These are phyloP conservation scores for Aspergillus spinulosporus DNA, from an alignment of 2,329 filamentous ascomycete species.

Conservation along the genomic window DNA sequence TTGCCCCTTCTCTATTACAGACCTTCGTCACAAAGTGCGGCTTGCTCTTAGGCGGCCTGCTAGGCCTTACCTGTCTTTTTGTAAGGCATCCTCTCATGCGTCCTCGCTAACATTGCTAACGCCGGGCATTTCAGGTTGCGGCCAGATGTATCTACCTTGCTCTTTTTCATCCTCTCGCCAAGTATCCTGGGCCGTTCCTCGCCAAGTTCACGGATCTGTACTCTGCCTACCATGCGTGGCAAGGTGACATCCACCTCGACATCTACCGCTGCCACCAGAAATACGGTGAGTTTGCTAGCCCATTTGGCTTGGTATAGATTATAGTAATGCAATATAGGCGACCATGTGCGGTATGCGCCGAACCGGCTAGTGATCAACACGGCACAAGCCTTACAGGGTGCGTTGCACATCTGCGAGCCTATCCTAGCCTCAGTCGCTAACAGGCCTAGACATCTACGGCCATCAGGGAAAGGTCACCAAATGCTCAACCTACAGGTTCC, in stretches of 20 bases:
- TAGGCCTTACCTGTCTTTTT: too few relatives aligned
- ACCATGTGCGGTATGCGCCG: background rate
- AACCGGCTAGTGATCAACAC: background rate
- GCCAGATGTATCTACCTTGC: background rate
- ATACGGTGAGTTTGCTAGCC: background rate
- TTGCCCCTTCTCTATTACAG: too few relatives aligned
- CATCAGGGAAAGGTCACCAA: background rate
- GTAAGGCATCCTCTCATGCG: too few relatives aligned
- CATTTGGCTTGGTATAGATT: too few relatives aligned
- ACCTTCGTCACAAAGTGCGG: too few relatives aligned
- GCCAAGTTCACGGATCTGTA: background rate
- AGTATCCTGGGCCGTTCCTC: conserved; percentile 2
- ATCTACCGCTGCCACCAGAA: conserved; percentile 2
- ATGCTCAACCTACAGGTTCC: background rate
- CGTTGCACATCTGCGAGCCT: background rate
- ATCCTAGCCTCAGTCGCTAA: background rate
- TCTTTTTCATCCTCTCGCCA: background rate
- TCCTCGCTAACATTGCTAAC: too few relatives aligned
- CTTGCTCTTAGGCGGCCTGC: too few relatives aligned
- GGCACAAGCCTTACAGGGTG: background rate
- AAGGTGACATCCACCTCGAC: background rate
- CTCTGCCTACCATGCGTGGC: background rate
- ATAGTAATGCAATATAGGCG: background rate
- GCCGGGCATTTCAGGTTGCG: too few relatives aligned
- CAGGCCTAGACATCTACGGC: background rate